A percentile compares a stretch with the other conserved stretches of the same genome.
phyloP scores from a whole-genome alignment of 805 yeast genomes.

The Wickerhamiella kurtzmanii region DNA sequence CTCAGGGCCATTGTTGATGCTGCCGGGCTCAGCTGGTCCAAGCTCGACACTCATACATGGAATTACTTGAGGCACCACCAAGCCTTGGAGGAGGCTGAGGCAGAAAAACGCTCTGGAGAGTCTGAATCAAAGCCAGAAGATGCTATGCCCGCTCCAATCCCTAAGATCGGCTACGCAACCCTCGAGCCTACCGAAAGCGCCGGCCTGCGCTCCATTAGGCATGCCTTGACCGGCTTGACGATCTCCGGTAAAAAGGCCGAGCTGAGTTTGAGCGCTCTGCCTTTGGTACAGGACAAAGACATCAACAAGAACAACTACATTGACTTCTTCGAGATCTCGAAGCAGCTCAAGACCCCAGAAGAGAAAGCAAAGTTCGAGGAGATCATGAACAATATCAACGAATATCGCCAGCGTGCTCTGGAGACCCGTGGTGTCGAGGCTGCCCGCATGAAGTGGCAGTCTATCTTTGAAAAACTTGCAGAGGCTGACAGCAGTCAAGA shows the following conservation, averaged over 20 bases:
- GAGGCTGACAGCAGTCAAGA: conserved; percentile 31
- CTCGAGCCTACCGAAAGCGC: conserved; percentile 59
- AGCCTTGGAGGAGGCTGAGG: background rate
- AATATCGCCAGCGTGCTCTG: conserved; percentile 57
- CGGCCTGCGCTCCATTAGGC: conserved; percentile 68
- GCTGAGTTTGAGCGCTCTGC: conserved; percentile 20
- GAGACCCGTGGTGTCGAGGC: conserved; percentile 74
- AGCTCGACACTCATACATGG: conserved; percentile 6
- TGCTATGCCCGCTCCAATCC: conserved; percentile 25
- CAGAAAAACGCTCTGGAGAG: no score
- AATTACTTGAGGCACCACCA: conserved; percentile 2
- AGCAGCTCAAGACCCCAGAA: conserved; percentile 33
- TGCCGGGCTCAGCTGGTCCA: conserved; percentile 14
- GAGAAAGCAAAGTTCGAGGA: conserved; percentile 41
- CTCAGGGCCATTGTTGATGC: conserved; percentile 25
- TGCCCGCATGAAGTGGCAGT: conserved; percentile 83
- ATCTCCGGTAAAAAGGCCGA: conserved; percentile 17
- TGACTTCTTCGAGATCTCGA: conserved; percentile 58
- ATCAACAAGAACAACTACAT: conserved; percentile 29
- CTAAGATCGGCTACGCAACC: conserved; percentile 39
- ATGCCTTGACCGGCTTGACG: conserved; percentile 34
- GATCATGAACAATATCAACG: conserved; percentile 56
- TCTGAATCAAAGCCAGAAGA: background rate
- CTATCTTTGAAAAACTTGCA: conserved; percentile 39
- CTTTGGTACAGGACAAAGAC: conserved; percentile 26